phyloP scores from a whole-genome alignment of 1,284 basidiomycete species.

The Gymnopus androsaceus region DNA sequence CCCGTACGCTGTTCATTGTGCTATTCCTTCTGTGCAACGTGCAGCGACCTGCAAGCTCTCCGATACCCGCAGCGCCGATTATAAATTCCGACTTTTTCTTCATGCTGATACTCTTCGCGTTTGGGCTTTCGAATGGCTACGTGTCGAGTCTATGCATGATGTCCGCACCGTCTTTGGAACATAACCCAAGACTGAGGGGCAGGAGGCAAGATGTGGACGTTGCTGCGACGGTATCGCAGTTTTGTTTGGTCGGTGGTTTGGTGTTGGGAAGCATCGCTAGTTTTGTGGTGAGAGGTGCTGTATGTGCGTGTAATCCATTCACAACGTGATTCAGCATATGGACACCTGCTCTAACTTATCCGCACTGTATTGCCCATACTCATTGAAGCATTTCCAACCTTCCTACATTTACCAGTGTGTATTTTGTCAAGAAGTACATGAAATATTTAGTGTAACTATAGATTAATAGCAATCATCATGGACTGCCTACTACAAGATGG shows the following conservation, averaged over 20 bases:
- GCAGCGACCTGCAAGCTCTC: slow-evolving; percentile 42
- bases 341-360: too few relatives aligned
- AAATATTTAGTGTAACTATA: neutral
- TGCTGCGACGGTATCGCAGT: slow-evolving; percentile 79
- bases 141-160: slow-evolving; percentile 71
- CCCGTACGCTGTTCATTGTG: slow-evolving; percentile 80
- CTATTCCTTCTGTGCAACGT: slow-evolving; percentile 85
- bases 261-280: slow-evolving; percentile 74
- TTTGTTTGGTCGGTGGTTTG: slow-evolving; percentile 78
- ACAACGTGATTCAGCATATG: slow-evolving; percentile 17
- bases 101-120: slow-evolving; percentile 70
- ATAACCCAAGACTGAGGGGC: slow-evolving; percentile 67
- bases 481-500: too few relatives aligned
- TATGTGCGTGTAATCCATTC: slow-evolving; percentile 78
- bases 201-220: slow-evolving; percentile 77
- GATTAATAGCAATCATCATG: too few relatives aligned
- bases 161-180: slow-evolving; percentile 69
- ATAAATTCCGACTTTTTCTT: slow-evolving; percentile 77
- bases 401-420: too few relatives aligned
- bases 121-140: slow-evolving; percentile 82
- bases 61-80: slow-evolving; percentile 39
- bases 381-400: too few relatives aligned
- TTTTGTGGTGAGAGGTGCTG: slow-evolving; percentile 70
- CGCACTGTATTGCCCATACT: too few relatives aligned
- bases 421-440: neutral